Base-by-base conservation (phyloP, 169 alveolate species). In the Plasmodium vivax region DNA sequence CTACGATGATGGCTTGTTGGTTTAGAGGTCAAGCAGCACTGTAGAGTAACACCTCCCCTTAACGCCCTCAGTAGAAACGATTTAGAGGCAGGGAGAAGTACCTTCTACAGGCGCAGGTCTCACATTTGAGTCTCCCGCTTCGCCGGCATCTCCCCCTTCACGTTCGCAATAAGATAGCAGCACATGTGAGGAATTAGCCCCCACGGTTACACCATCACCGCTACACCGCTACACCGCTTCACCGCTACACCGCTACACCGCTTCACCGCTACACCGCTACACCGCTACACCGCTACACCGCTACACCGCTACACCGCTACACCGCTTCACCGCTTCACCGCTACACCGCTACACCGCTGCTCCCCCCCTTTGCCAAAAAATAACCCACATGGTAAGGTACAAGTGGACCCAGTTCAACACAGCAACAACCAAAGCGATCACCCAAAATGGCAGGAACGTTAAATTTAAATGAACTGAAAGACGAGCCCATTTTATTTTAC, bases 401-500 rank as follows among this genome's bases (percentile, higher is more conserved):
- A 82, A 56, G 80, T 73, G 72, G 54, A 19, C 45, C 27, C 72
- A 62, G 27, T 38, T 62, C 27, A 62, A 41, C 47, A 27, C 12
- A 71, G 27, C 45, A 84, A 30, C 30, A 71, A 82, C 32, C 16
- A 51, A 47, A 51, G 8, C 16, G 16, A 45, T 82, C 62, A 19
- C 6, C n/a, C 14, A 80, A 90, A 90, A 90, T 90, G 94, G 90
- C 94, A 23, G 91, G 94, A 27, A 90, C 94, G 23, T 62, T 90
- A 81, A 90, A 90, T 81, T 90, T 90, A 41, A 82, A 90, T 23
- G 94, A 90, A 80, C 68, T 90, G 36, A 90, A 90, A 90, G 94
- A 90, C 36, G 94, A 90, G 81, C 92, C 94, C 34, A 90, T 90
- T 68, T 90, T 90, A 90, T 90, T 80, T 58, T 90, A 90, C 56